These are phyloP conservation scores for Pelargonium exstipulatum DNA, from an alignment of 441 rosid genomes.

Conservation along the genomic window DNA sequence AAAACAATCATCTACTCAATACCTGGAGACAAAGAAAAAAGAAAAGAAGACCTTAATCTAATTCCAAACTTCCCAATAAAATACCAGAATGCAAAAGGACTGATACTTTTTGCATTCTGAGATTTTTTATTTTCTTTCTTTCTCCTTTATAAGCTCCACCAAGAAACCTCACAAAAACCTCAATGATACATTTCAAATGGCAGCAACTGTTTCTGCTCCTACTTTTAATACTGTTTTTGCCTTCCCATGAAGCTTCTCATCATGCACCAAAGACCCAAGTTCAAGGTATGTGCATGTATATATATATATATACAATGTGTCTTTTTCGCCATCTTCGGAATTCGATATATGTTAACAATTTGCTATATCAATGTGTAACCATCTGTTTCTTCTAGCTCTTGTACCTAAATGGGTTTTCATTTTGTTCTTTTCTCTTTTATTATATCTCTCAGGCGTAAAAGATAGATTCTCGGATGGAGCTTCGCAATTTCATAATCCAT, in stretches of 20 bases:
- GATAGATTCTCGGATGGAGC: background rate
- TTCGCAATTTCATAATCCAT: background rate
- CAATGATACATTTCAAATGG: conserved; percentile 3
- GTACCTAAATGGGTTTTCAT: background rate
- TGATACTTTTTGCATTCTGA: conserved; percentile 10
- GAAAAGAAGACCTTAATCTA: too few species aligned
- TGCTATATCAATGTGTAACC: too few species aligned
- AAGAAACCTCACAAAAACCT: background rate
- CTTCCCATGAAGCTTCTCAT: background rate
- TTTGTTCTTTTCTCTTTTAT: background rate
- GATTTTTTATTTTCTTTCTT: background rate
- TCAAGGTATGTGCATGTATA: background rate
- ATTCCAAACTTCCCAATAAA: background rate
- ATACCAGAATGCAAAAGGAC: background rate
- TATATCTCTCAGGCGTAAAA: background rate
- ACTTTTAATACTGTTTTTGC: background rate
- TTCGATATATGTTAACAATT: too few species aligned
- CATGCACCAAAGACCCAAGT: background rate
- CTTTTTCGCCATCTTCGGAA: too few species aligned
- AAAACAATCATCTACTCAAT: too few species aligned
- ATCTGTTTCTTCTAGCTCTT: too few species aligned
- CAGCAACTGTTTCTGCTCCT: background rate
- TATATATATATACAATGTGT: too few species aligned
- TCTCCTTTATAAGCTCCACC: too few species aligned
- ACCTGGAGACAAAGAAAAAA: too few species aligned